Base-by-base conservation (phyloP, 805 yeast species). In the Lipomyces lipofer region DNA sequence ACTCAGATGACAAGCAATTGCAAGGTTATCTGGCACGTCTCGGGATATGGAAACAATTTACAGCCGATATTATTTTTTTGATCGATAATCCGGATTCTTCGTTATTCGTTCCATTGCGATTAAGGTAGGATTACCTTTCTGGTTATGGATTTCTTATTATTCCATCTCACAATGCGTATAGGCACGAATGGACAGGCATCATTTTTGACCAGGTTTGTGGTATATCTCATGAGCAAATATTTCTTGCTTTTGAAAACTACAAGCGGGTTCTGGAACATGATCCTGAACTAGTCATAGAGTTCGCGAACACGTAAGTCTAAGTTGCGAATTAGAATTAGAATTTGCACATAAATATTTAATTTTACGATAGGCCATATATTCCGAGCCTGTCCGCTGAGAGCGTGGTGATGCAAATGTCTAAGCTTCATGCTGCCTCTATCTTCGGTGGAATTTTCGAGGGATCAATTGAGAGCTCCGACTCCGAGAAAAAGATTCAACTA, bases 341-440 rank as follows among this genome's bases (percentile, higher is more conserved):
- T n/a, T n/a, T n/a, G n/a, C n/a, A n/a, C n/a, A n/a, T n/a, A n/a
- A n/a, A n/a, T n/a, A n/a, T n/a, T n/a, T n/a, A n/a, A n/a, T n/a
- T n/a, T n/a, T n/a, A n/a, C n/a, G n/a, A n/a, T 36, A 36, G 40
- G 60, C 72, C 75, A 1, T 72, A 77, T 52, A 80, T 91, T 13
- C 84, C 88, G 1, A 71, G 75, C 0, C 68, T 91, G 2, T 82
- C 77, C 39, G 48, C 68, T 1, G 70, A 74, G 0, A 73, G 79
- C 4, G 75, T 88, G 7, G 75, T 75, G 32, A 74, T 81, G 3
- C 91, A 88, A 62, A 71, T 83, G 17, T 84, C 91, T 1, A 87
- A 88, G 47, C 74, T 87, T 12, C 80, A 82, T 25, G 87, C 92
- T 0, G 78, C 89, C 42, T 73, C 85, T 0, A 77, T 83, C 10